Conservation (phyloP, 2,329 filamentous ascomycete species). For the Cryphonectria naterciae region DNA sequence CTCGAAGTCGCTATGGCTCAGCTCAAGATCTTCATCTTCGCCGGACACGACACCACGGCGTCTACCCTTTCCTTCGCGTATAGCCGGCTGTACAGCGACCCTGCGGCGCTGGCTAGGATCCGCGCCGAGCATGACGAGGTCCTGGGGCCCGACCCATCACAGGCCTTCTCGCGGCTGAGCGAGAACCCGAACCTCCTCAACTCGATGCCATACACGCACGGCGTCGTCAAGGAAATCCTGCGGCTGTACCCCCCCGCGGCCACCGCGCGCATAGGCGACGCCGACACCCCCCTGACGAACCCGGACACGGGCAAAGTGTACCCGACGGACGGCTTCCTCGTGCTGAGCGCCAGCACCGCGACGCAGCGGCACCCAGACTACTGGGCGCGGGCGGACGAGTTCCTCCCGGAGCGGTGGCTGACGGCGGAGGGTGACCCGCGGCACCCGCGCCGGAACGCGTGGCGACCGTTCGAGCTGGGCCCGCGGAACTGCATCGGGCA, state of each 20-base stretch:
- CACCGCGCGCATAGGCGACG: conserved; percentile 41
- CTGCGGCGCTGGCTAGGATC: conserved; percentile 33
- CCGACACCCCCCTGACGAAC: conserved; percentile 42
- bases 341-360: conserved; percentile 30
- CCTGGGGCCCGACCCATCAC: conserved; percentile 36
- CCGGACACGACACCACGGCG: conserved; percentile 28
- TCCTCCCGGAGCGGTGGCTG: conserved; percentile 50
- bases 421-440: conserved; percentile 31
- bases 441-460: conserved; percentile 37
- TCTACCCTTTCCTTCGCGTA: conserved; percentile 25
- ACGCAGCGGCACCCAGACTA: conserved; percentile 39
- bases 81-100: conserved; percentile 32
- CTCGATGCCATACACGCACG: conserved; percentile 54
- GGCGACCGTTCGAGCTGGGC: conserved; percentile 44
- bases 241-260: conserved; percentile 54
- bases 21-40: conserved; percentile 37
- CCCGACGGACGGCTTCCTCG: conserved; percentile 40
- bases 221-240: conserved; percentile 59
- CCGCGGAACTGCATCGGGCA: conserved; percentile 43
- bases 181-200: conserved; percentile 51
- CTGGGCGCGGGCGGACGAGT: conserved; percentile 44
- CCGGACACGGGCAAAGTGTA: conserved; percentile 40
- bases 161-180: conserved; percentile 41
- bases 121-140: conserved; percentile 38
- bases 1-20: conserved; percentile 27